Percentiles rank a stretch among this genome's conserved stretches.
phyloP scores from a whole-genome alignment of 345 rosid species.

The Arabidopsis arenosa region DNA sequence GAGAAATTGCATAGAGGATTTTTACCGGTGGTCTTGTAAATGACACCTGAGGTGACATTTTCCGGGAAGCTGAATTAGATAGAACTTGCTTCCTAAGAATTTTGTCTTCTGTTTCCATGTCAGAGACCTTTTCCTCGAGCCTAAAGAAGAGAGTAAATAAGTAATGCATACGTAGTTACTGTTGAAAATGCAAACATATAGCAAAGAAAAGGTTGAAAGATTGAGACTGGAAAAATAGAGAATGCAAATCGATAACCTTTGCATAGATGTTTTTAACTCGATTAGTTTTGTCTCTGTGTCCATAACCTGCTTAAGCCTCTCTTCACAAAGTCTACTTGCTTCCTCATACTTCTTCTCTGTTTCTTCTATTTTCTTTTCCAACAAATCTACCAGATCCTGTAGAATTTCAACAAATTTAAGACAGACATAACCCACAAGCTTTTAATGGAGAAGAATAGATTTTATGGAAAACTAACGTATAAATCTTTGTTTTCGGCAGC shows the following conservation, averaged over 20 bases:
- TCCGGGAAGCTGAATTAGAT: conserved; percentile 56
- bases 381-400: conserved; percentile 65
- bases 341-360: conserved; percentile 85
- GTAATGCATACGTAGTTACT: conserved; percentile 7
- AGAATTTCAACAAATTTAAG: conserved; percentile 26
- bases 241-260: conserved; percentile 55
- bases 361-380: conserved; percentile 80
- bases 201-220: conserved; percentile 11
- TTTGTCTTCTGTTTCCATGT: conserved; percentile 82
- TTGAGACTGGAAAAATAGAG: conserved; percentile 10
- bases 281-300: conserved; percentile 84
- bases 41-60: conserved; percentile 65
- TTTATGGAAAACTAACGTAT: conserved; percentile 53
- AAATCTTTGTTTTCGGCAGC: conserved; percentile 80
- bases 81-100: conserved; percentile 71
- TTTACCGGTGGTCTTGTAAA: conserved; percentile 56
- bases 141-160: conserved; percentile 47
- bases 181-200: conserved; percentile 10
- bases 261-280: conserved; percentile 84
- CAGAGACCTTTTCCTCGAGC: conserved; percentile 84
- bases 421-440: conserved; percentile 23
- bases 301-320: conserved; percentile 75
- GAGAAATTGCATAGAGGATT: conserved; percentile 12
- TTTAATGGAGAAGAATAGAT: neutral
- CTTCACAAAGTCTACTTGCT: conserved; percentile 73